Evolutionary conservation across 352 stramenopile species (phyloP), one percentile per base, ranked within the genome.

Genomic region (Phytophthora multivora): DNA sequence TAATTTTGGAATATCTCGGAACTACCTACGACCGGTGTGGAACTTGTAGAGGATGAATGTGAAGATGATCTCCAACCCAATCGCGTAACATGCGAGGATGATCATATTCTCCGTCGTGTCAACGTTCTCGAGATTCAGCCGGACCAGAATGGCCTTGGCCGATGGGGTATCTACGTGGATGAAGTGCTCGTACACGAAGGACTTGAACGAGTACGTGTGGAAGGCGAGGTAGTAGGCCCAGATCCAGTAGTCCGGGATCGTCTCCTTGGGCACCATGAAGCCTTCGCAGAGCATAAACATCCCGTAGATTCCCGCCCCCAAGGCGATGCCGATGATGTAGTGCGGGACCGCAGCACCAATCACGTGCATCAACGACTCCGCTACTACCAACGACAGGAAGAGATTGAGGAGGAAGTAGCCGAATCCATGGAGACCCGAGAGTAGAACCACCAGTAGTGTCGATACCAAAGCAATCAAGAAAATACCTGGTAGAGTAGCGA

Each of bases 211-310:
- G 56, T 93, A 96, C 46, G 85, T 88, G 67, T 93, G 87, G 66
- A 96, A 93, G 7, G 78, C 78, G 13, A 93, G 25, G 71, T 94
- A 93, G 63, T 95, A 90, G 10, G 71, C 71, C 88, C 88, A 96
- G 36, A 76, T 76, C 72, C 87, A 88, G 65, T 88, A 89, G 40
- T 51, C 30, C 9, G 83, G 83, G 43, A 96, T 93, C 21, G 67
- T 59, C n/a, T 69, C 41, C 21, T 51, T 67, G 6, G 80, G 73
- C n/a, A 92, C 73, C 69, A 95, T 88, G 67, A 95, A 93, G 12
- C 86, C 88, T 45, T 92, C 77, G 38, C 79, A 89, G 13, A 92
- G 69, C 77, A 90, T 92, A 46, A 93, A 90, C 62, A 96, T 88
- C 15, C 86, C 84, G 46, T 90, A 91, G 23, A 90, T 36, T 18